Conservation (phyloP, 169 alveolate genomes). For the Plasmodium relictum region DNA sequence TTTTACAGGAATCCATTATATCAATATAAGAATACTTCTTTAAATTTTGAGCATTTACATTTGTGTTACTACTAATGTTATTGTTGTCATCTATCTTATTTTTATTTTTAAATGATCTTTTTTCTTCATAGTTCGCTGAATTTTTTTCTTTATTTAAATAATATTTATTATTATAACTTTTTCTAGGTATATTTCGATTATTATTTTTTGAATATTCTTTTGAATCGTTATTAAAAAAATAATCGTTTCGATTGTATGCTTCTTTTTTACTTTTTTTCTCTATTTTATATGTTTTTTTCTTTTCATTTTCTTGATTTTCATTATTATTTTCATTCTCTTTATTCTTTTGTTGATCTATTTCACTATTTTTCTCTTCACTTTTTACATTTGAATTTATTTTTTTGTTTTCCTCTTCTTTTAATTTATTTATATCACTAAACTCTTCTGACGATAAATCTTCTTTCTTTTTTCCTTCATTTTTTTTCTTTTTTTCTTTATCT, state of each 20-base stretch:
- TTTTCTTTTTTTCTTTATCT: slow-evolving; percentile 12
- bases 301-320: slow-evolving; percentile 6
- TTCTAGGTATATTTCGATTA: not conserved
- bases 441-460: slow-evolving; percentile 2
- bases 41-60: slow-evolving; percentile 32
- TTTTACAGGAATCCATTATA: slow-evolving; percentile 76
- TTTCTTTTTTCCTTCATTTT: slow-evolving; percentile 2
- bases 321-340: not conserved
- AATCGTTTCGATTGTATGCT: not conserved
- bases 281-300: slow-evolving; percentile 4
- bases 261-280: slow-evolving; percentile 35
- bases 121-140: slow-evolving; percentile 29
- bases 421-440: not conserved
- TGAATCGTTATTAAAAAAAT: not conserved
- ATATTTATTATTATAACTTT: slow-evolving; percentile 6
- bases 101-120: slow-evolving; percentile 24
- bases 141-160: slow-evolving; percentile 23
- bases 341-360: slow-evolving; percentile 23
- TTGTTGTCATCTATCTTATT: slow-evolving; percentile 28
- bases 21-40: slow-evolving; percentile 73
- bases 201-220: slow-evolving; percentile 22
- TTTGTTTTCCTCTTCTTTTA: slow-evolving; percentile 8
- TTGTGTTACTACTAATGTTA: not conserved
- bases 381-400: not conserved
- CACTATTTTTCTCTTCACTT: slow-evolving; percentile 20